phyloP scores from a whole-genome alignment of 352 stramenopile genomes.

The Globisporangium echinulatum region DNA sequence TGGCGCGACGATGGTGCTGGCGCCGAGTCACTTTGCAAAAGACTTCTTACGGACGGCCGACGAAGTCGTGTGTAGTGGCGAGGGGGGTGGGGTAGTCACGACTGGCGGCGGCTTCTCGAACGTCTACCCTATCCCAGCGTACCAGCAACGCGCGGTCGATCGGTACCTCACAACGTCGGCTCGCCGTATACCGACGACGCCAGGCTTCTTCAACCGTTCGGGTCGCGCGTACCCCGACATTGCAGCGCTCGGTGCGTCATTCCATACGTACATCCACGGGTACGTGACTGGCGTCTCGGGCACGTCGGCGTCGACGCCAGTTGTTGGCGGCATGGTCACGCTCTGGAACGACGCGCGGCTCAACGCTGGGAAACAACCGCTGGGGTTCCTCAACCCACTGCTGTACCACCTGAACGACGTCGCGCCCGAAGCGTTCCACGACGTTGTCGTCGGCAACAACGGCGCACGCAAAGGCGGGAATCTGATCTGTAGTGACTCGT shows the following conservation, averaged over 20 bases:
- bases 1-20: slow-evolving; percentile 79
- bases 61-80: slow-evolving; percentile 73
- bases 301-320: slow-evolving; percentile 84
- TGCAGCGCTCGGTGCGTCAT: slow-evolving; percentile 62
- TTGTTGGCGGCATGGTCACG: slow-evolving; percentile 81
- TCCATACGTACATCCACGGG: slow-evolving; percentile 57
- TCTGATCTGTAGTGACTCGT: slow-evolving; percentile 66
- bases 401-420: slow-evolving; percentile 71
- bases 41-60: slow-evolving; percentile 62
- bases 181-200: slow-evolving; percentile 31
- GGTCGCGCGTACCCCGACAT: slow-evolving; percentile 89
- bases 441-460: slow-evolving; percentile 85
- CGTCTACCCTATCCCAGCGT: slow-evolving; percentile 64
- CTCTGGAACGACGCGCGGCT: slow-evolving; percentile 83
- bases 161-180: slow-evolving; percentile 45
- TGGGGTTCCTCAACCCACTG: slow-evolving; percentile 86
- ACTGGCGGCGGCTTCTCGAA: slow-evolving; percentile 87
- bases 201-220: slow-evolving; percentile 72
- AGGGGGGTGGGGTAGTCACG: slow-evolving; percentile 73
- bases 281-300: slow-evolving; percentile 48
- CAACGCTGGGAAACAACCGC: slow-evolving; percentile 65
- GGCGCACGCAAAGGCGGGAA: slow-evolving; percentile 35
- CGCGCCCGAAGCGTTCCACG: slow-evolving; percentile 64
- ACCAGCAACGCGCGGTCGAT: slow-evolving; percentile 58
- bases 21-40: slow-evolving; percentile 16